These are phyloP conservation scores for Oxytropis ochrocephala DNA, from an alignment of 306 rosid genomes.

Conservation along the genomic window DNA sequence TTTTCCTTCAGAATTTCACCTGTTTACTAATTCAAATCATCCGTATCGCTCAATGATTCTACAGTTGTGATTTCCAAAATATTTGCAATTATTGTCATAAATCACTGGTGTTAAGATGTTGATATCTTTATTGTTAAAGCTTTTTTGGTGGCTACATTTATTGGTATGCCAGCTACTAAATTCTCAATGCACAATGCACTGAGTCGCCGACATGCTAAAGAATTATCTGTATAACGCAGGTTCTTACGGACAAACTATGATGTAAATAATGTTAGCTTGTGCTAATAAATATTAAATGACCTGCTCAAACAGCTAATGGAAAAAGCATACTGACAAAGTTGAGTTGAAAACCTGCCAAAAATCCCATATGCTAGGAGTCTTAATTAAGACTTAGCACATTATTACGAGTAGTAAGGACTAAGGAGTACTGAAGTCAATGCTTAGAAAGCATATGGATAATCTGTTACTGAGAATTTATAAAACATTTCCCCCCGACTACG, in stretches of 20 bases:
- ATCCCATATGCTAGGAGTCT: not conserved
- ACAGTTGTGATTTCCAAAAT: not conserved
- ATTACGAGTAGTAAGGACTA: not conserved
- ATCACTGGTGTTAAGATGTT: not conserved
- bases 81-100: not conserved
- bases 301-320: not conserved
- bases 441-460: not conserved
- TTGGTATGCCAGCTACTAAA: not conserved
- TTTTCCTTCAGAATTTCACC: not conserved
- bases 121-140: not conserved
- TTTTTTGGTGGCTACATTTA: not conserved
- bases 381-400: not conserved
- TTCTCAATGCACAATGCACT: not conserved
- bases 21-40: not conserved
- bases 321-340: not conserved
- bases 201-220: not conserved
- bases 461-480: not conserved
- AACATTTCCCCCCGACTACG: not conserved
- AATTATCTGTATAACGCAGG: not conserved
- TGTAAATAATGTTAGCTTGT: not conserved
- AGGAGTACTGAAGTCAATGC: not conserved
- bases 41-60: not conserved
- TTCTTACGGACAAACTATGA: not conserved
- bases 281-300: not conserved
- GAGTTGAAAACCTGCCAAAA: conserved; percentile 4